phyloP scores from a whole-genome alignment of 306 rosid genomes.

The Pyrus betulifolia region DNA sequence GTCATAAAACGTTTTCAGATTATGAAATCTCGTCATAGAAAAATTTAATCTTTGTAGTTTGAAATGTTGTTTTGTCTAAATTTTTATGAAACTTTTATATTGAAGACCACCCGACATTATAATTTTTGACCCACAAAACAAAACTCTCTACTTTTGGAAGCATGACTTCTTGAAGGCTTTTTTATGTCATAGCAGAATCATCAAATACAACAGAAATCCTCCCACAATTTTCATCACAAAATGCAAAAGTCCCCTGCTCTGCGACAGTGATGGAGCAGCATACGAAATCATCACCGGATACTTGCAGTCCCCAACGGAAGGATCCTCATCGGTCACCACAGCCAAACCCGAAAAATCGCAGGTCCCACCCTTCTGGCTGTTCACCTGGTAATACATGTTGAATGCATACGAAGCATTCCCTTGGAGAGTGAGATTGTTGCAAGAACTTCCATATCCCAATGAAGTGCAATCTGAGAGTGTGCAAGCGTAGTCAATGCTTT shows the following conservation, averaged over 20 bases:
- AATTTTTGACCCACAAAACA: too few relatives aligned
- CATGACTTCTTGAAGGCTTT: not conserved
- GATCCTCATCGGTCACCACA: constrained; percentile 45
- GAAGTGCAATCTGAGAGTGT: constrained; percentile 81
- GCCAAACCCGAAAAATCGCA: constrained; percentile 77
- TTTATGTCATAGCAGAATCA: constrained; percentile 18
- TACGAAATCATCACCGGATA: constrained; percentile 64
- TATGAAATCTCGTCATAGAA: too few relatives aligned
- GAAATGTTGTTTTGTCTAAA: too few relatives aligned
- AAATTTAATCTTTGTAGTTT: too few relatives aligned
- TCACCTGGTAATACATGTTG: constrained; percentile 76
- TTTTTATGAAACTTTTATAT: too few relatives aligned
- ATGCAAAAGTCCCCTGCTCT: constrained; percentile 7
- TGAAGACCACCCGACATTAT: too few relatives aligned
- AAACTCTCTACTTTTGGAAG: too few relatives aligned
- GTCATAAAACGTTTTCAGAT: too few relatives aligned
- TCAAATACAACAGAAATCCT: constrained; percentile 28
- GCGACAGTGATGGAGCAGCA: constrained; percentile 22
- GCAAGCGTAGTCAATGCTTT: constrained; percentile 67
- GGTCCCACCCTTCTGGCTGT: constrained; percentile 46
- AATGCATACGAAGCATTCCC: constrained; percentile 94
- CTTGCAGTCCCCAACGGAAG: constrained; percentile 55
- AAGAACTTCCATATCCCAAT: constrained; percentile 82
- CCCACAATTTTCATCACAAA: constrained; percentile 13
- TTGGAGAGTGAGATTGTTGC: constrained; percentile 41